phyloP scores from a whole-genome alignment of 1,139 yeast species.

The Lodderomyces jiufengensis region DNA sequence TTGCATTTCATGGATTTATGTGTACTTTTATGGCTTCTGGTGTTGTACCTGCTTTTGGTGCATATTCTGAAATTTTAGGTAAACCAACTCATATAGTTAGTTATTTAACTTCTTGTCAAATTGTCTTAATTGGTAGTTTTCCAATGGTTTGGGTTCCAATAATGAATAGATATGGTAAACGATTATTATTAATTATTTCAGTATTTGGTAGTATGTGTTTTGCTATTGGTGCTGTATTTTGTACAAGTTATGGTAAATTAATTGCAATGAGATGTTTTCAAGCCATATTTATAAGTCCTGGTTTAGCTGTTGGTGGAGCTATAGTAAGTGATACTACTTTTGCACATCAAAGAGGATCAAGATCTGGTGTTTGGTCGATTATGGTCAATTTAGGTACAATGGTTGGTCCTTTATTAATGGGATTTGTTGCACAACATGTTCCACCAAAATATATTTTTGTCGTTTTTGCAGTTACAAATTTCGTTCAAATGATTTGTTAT shows the following conservation, averaged over 20 bases:
- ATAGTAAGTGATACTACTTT: slow-evolving; percentile 18
- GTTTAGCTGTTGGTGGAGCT: slow-evolving; percentile 18
- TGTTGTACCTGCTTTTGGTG: slow-evolving; percentile 17
- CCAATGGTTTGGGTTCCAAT: slow-evolving; percentile 20
- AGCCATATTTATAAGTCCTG: slow-evolving; percentile 19
- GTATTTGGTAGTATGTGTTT: slow-evolving; percentile 16
- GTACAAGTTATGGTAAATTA: slow-evolving; percentile 13
- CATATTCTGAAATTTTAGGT: slow-evolving; percentile 12
- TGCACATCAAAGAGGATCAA: slow-evolving; percentile 19
- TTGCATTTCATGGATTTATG: slow-evolving; percentile 18
- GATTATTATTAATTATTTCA: slow-evolving; percentile 14
- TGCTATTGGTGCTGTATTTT: slow-evolving; percentile 17
- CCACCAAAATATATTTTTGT: slow-evolving; percentile 15
- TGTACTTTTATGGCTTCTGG: slow-evolving; percentile 22
- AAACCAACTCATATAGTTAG: slow-evolving; percentile 14
- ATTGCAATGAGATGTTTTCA: slow-evolving; percentile 17
- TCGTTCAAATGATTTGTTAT: slow-evolving; percentile 15
- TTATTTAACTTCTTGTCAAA: slow-evolving; percentile 18
- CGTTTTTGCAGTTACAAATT: slow-evolving; percentile 16
- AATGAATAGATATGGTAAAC: slow-evolving; percentile 19
- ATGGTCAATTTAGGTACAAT: slow-evolving; percentile 19
- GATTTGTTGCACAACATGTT: slow-evolving; percentile 17
- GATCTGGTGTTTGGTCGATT: slow-evolving; percentile 20
- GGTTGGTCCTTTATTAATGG: slow-evolving; percentile 20
- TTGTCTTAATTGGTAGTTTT: slow-evolving; percentile 17